Conservation (phyloP, 371 early-diverging fungal genomes). For the Mucor racemosus region DNA sequence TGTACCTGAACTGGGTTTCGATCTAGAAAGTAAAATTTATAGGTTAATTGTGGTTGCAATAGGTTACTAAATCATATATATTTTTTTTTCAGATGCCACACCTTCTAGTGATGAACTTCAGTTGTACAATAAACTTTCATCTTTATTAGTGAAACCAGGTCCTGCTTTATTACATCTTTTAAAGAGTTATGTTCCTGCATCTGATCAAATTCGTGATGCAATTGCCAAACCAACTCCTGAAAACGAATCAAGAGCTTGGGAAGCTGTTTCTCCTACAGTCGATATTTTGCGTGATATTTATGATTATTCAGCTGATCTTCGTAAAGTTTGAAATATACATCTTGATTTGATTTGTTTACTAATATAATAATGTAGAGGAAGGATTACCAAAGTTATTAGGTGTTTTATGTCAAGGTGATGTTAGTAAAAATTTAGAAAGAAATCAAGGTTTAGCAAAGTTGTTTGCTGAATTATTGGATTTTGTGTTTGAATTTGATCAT, state of each 20-base stretch:
- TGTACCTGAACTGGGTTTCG: conserved; percentile 56
- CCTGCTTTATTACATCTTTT: conserved; percentile 54
- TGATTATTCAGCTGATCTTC: conserved; percentile 72
- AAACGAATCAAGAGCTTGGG: conserved; percentile 88
- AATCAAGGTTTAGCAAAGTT: conserved; percentile 80
- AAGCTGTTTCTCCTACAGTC: conserved; percentile 80
- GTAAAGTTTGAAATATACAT: conserved; percentile 40
- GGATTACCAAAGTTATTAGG: conserved; percentile 22
- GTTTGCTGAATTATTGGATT: conserved; percentile 83
- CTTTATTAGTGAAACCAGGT: conserved; percentile 52
- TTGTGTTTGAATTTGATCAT: conserved; percentile 84
- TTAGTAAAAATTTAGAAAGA: conserved; percentile 67
- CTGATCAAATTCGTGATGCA: conserved; percentile 63
- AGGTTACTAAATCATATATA: not conserved
- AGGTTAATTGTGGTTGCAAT: not conserved
- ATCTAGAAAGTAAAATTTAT: conserved; percentile 48
- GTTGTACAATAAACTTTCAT: conserved; percentile 52
- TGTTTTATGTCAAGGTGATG: conserved; percentile 77
- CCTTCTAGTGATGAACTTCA: conserved; percentile 57
- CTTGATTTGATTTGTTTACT: not conserved
- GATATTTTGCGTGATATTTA: conserved; percentile 77
- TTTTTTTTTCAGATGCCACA: conserved; percentile 47
- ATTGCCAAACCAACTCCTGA: conserved; percentile 81
- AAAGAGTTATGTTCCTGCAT: conserved; percentile 53
- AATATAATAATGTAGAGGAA: conserved; percentile 12